Conservation (phyloP, 2,329 filamentous ascomycete genomes). For the Cytospora schulzeri region DNA sequence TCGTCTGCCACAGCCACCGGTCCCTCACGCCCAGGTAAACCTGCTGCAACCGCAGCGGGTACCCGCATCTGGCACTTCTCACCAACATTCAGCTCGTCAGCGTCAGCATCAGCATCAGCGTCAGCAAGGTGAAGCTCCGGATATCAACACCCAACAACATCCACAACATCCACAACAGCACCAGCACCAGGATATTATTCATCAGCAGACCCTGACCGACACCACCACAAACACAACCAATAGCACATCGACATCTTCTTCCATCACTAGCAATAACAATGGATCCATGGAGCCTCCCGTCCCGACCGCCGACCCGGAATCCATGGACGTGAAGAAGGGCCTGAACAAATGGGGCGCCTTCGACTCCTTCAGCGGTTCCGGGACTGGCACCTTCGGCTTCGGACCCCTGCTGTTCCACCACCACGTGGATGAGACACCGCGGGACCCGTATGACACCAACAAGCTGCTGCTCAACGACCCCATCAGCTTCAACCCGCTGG, state of each 20-base stretch:
- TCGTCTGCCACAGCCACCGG: conserved; percentile 9
- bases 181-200: background rate
- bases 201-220: background rate
- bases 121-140: background rate
- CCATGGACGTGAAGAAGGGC: conserved; percentile 14
- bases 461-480: conserved; percentile 23
- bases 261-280: background rate
- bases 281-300: conserved; percentile 5
- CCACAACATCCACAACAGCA: background rate
- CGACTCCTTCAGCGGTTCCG: conserved; percentile 10
- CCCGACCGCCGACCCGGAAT: conserved; percentile 13
- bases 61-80: conserved; percentile 12
- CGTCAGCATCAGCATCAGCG: background rate
- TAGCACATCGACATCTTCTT: background rate
- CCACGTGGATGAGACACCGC: conserved; percentile 11
- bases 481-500: conserved; percentile 28
- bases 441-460: conserved; percentile 19
- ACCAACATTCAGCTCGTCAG: conserved; percentile 2
- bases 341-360: conserved; percentile 24
- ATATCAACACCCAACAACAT: background rate
- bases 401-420: conserved; percentile 19
- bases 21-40: conserved; percentile 10
- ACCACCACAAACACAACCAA: background rate
- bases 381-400: conserved; percentile 22
- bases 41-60: conserved; percentile 21